Evolutionary conservation across 2,329 filamentous ascomycete species (phyloP).

Genomic region (Graphilbum sp.): DNA sequence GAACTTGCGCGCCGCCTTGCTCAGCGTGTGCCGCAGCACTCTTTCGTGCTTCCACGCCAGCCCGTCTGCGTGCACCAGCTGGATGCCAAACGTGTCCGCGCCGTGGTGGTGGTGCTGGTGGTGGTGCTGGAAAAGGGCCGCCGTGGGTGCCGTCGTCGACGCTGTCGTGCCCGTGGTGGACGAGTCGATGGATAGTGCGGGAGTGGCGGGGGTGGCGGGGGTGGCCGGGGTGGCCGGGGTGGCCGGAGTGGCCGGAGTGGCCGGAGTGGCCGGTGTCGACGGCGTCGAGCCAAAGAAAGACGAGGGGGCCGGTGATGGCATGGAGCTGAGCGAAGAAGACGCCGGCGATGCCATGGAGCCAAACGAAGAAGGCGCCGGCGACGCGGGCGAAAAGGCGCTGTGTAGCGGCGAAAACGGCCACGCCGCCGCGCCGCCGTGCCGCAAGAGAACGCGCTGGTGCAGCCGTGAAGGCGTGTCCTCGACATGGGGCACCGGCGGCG

Average conservation of each 20-base stretch:
- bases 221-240: slow-evolving; percentile 1
- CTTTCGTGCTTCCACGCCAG: slow-evolving; percentile 30
- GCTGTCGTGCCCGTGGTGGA: slow-evolving; percentile 4
- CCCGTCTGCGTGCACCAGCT: slow-evolving; percentile 30
- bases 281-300: slow-evolving; percentile 3
- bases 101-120: background rate
- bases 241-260: slow-evolving; percentile 9
- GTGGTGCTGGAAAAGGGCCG: slow-evolving; percentile 15
- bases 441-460: background rate
- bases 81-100: slow-evolving; percentile 24
- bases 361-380: background rate
- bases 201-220: no score
- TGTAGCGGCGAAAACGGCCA: background rate
- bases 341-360: background rate
- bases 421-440: background rate
- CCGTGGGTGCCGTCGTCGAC: slow-evolving; percentile 5
- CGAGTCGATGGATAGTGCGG: no score
- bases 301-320: background rate
- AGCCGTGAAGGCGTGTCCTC: slow-evolving; percentile 8
- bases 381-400: background rate
- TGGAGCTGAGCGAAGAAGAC: background rate
- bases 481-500: slow-evolving; percentile 16
- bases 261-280: slow-evolving; percentile 5
- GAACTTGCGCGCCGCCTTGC: slow-evolving; percentile 35
- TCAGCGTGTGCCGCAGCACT: slow-evolving; percentile 28